Evolutionary conservation across 2,329 filamentous ascomycete genomes (phyloP).

Genomic region (Cladosporium austrohemisphaericum): DNA sequence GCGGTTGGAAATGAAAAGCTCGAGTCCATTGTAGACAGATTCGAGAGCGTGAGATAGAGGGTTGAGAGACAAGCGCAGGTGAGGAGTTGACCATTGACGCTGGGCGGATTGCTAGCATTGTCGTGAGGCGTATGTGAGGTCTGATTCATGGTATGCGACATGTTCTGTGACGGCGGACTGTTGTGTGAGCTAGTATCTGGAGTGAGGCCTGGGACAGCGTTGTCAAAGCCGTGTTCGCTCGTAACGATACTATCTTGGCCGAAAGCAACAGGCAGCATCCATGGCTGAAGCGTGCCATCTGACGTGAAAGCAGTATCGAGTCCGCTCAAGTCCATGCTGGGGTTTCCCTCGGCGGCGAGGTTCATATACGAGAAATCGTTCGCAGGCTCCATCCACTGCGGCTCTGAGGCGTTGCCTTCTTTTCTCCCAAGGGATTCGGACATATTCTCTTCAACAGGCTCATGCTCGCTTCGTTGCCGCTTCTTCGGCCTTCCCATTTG

Average conservation of each 20-base stretch:
- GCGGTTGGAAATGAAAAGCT: constrained; percentile 42
- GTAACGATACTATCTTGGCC: constrained; percentile 8
- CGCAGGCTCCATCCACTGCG: too few species aligned
- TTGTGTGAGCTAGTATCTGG: constrained; percentile 18
- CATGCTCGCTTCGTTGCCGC: constrained; percentile 34
- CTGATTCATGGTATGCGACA: background rate
- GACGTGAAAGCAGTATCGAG: constrained; percentile 21
- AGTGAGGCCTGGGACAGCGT: constrained; percentile 20
- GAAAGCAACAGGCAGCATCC: constrained; percentile 18
- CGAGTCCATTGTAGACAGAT: constrained; percentile 37
- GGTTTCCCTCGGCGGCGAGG: too few species aligned
- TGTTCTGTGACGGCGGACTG: constrained; percentile 8
- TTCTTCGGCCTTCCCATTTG: constrained; percentile 52
- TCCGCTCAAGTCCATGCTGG: constrained; percentile 9
- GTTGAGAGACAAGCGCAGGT: constrained; percentile 44
- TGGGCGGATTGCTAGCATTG: background rate
- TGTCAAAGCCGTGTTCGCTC: background rate
- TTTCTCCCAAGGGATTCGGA: too few species aligned
- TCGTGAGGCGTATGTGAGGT: background rate
- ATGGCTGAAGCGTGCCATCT: constrained; percentile 23
- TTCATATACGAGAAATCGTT: too few species aligned
- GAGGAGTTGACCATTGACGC: background rate
- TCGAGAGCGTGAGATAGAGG: constrained; percentile 44
- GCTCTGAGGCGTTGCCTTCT: too few species aligned
- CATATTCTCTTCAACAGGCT: background rate